Base-by-base conservation (phyloP, 2,329 filamentous ascomycete genomes). In the Fusarium avenaceum region DNA sequence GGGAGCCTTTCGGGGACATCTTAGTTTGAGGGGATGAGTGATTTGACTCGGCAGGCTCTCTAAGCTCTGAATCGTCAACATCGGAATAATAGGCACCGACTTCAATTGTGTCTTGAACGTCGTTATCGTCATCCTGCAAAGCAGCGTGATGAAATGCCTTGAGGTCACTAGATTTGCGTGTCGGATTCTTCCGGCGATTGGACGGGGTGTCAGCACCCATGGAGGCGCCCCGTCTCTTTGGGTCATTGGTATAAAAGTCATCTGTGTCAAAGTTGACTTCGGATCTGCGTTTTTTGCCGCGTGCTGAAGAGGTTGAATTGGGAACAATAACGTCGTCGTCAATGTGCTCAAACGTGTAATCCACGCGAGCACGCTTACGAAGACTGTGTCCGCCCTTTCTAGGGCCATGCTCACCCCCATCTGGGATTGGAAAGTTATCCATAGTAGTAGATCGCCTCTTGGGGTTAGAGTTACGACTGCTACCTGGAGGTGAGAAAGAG, bases 331-430 rank as follows among this genome's bases (percentile, higher is more conserved):
- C 75, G 43, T 87, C 85, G 62, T 86, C 84, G 55, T 83, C 81
- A 64, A 84, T 81, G 67, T 86, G 84, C 70, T 84, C 82, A 71
- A 83, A 80, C 33, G 84, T 85, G 79, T 88, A 88, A 76, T 88
- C 86, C 65, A 88, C 81, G 60, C 85, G 85, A 51, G 84, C 79
- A 53, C 86, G 82, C 75, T 85, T 87, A 67, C 86, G 82, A 30
- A 89, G 81, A 33, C 85, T 86, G 76, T 88, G 86, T 48, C 86
- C 86, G 52, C 86, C 86, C 74, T 88, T 89, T 54, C 80, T 82
- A 52, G 83, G 86, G 60, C 81, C 83, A 66, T 83, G 79, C 38
- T 80, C 78, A 22, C 86, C 84, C 44, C 83, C 83, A n/a, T 81
- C 80, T 15, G 77, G 80, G 56, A 78, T 73, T 55, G 64, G 68